These are phyloP conservation scores for Dovyalis caffra DNA, from an alignment of 345 rosid genomes.

Conservation along the genomic window DNA sequence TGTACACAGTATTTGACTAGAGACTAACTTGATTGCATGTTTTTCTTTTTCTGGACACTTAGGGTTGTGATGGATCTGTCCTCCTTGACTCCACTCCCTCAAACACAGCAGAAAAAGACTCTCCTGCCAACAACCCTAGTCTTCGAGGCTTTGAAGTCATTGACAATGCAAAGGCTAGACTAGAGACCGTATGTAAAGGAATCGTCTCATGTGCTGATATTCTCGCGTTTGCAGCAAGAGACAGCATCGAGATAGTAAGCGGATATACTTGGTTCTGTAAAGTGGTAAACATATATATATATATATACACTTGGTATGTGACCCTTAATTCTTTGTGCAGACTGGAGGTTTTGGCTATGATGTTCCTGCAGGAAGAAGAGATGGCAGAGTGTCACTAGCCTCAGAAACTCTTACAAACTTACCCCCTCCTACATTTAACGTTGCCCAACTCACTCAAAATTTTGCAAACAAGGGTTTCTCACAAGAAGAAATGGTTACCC, in stretches of 20 bases:
- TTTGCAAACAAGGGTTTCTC: constrained; percentile 22
- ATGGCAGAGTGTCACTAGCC: constrained; percentile 46
- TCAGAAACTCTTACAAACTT: constrained; percentile 26
- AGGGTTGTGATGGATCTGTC: constrained; percentile 63
- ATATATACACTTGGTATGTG: too few species aligned
- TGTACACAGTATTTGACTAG: not conserved
- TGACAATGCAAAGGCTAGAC: constrained; percentile 40
- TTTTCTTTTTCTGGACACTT: not conserved
- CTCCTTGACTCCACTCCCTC: constrained; percentile 45
- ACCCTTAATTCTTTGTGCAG: constrained; percentile 13
- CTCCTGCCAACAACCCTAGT: constrained; percentile 41
- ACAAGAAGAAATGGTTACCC: constrained; percentile 23
- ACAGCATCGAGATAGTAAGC: constrained; percentile 43
- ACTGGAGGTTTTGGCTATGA: constrained; percentile 47
- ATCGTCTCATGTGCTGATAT: constrained; percentile 62
- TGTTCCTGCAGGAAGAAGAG: constrained; percentile 64
- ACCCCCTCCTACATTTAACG: constrained; percentile 6
- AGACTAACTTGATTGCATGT: not conserved
- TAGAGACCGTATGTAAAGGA: constrained; percentile 43
- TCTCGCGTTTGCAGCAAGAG: constrained; percentile 55
- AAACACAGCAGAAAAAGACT: constrained; percentile 52
- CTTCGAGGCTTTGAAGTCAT: constrained; percentile 54
- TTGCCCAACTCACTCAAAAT: constrained; percentile 10
- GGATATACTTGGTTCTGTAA: not conserved
- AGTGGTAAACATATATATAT: too few species aligned